Evolutionary conservation across 768 basidiomycete species (phyloP).

Genomic region (Ephemerocybe angulata): DNA sequence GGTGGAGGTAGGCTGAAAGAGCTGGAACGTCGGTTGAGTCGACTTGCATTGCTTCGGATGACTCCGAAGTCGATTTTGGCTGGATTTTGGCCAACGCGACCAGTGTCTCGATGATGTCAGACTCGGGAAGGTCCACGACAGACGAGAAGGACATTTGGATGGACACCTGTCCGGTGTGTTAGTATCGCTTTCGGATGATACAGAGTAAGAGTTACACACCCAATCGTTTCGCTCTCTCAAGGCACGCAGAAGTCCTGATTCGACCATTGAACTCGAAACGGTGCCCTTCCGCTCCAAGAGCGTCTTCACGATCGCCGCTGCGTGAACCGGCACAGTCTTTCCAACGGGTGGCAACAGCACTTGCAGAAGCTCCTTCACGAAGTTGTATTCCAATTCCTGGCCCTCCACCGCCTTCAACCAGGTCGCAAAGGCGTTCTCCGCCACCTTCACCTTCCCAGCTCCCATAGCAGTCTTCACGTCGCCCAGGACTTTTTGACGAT

Average conservation of each 20-base stretch:
- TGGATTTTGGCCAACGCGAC: constrained; percentile 36
- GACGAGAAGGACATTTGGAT: constrained; percentile 49
- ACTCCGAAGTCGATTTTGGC: constrained; percentile 24
- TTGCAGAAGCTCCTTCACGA: constrained; percentile 57
- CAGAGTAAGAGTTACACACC: constrained; percentile 39
- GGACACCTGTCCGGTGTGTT: constrained; percentile 29
- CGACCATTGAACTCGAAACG: constrained; percentile 60
- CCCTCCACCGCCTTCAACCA: constrained; percentile 46
- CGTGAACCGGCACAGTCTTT: constrained; percentile 33
- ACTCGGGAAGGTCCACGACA: constrained; percentile 64
- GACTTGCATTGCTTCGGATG: constrained; percentile 41
- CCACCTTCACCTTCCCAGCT: constrained; percentile 44
- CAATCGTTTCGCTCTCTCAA: constrained; percentile 61
- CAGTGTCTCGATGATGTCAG: constrained; percentile 55
- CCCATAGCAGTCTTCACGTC: constrained; percentile 39
- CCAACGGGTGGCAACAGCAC: constrained; percentile 41
- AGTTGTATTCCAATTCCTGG: constrained; percentile 24
- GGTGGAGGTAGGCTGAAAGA: constrained; percentile 35
- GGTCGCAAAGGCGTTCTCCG: constrained; percentile 56
- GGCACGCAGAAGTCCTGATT: constrained; percentile 52
- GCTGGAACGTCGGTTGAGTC: constrained; percentile 23
- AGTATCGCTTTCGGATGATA: not conserved
- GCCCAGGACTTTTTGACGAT: constrained; percentile 30
- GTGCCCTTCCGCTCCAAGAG: constrained; percentile 51
- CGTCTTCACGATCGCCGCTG: constrained; percentile 52